phyloP scores from a whole-genome alignment of 2,329 filamentous ascomycete genomes.

The Grosmannia huntii region DNA sequence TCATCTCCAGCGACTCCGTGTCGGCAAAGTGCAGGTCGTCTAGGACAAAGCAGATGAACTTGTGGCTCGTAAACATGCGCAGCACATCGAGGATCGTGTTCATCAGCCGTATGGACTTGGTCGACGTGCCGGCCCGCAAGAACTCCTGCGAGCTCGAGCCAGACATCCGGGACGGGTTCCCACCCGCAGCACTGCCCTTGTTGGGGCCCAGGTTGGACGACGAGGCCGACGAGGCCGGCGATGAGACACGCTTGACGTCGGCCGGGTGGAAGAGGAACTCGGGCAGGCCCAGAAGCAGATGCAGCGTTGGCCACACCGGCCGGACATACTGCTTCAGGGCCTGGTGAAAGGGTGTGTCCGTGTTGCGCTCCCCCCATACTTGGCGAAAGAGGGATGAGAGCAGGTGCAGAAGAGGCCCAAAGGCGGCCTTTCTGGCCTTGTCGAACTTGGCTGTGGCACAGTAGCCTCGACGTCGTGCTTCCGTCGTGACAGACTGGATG shows the following conservation, averaged over 20 bases:
- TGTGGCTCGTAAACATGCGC: conserved; percentile 66
- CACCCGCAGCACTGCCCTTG: conserved; percentile 13
- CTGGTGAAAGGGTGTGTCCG: conserved; percentile 50
- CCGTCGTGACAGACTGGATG: conserved; percentile 48
- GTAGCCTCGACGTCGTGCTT: conserved; percentile 48
- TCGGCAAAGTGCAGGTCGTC: conserved; percentile 90
- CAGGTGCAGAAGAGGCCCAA: conserved; percentile 51
- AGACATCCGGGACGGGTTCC: conserved; percentile 23
- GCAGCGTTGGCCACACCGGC: conserved; percentile 51
- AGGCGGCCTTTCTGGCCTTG: conserved; percentile 44
- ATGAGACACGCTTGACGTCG: conserved; percentile 13
- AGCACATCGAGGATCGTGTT: conserved; percentile 82
- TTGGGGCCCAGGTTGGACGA: not conserved
- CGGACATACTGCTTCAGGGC: conserved; percentile 48
- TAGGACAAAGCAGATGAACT: conserved; percentile 76
- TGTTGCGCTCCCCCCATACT: conserved; percentile 54
- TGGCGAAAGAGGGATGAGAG: conserved; percentile 54
- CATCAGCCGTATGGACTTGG: conserved; percentile 62
- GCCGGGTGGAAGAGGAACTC: conserved; percentile 48
- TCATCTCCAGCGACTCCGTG: conserved; percentile 71
- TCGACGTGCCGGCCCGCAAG: conserved; percentile 42
- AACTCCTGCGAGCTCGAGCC: conserved; percentile 47
- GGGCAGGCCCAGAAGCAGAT: conserved; percentile 47
- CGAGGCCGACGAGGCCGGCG: conserved; percentile 20
- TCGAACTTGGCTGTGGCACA: conserved; percentile 57